phyloP scores from a whole-genome alignment of 805 yeast species.

The Metschnikowia rubicola region DNA sequence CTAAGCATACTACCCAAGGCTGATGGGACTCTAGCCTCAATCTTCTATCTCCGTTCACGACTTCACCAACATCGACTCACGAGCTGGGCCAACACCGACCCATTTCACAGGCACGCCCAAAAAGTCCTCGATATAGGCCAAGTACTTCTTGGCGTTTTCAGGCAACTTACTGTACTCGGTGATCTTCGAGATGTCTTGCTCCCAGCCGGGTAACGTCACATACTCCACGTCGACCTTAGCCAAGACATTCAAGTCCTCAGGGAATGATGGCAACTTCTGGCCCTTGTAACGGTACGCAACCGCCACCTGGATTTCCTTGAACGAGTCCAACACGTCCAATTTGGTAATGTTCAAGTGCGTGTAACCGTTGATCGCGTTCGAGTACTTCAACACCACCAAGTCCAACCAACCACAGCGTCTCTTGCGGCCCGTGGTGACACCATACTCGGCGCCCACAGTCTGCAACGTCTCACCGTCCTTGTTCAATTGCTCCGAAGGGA shows the following conservation, averaged over 20 bases:
- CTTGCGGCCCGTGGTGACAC: conserved; percentile 98
- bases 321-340: conserved; percentile 88
- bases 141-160: conserved; percentile 78
- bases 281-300: conserved; percentile 81
- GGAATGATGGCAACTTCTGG: conserved; percentile 72
- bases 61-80: conserved; percentile 85
- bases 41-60: conserved; percentile 3
- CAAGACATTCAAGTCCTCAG: conserved; percentile 80
- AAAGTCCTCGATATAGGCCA: conserved; percentile 81
- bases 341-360: conserved; percentile 92
- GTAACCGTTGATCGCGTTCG: conserved; percentile 90
- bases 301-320: conserved; percentile 85
- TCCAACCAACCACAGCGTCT: conserved; percentile 99
- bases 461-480: conserved; percentile 83
- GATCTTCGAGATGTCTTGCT: conserved; percentile 71
- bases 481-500: conserved; percentile 96
- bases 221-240: conserved; percentile 92
- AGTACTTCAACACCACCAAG: conserved; percentile 88
- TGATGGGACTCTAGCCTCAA: not conserved
- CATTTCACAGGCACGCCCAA: conserved; percentile 83
- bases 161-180: conserved; percentile 77
- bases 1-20: not conserved
- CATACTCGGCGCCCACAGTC: conserved; percentile 89
- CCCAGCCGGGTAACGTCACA: conserved; percentile 93
- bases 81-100: conserved; percentile 98